Base-by-base conservation (phyloP, 2,329 filamentous ascomycete genomes). In the Phaeoacremonium minimum region DNA sequence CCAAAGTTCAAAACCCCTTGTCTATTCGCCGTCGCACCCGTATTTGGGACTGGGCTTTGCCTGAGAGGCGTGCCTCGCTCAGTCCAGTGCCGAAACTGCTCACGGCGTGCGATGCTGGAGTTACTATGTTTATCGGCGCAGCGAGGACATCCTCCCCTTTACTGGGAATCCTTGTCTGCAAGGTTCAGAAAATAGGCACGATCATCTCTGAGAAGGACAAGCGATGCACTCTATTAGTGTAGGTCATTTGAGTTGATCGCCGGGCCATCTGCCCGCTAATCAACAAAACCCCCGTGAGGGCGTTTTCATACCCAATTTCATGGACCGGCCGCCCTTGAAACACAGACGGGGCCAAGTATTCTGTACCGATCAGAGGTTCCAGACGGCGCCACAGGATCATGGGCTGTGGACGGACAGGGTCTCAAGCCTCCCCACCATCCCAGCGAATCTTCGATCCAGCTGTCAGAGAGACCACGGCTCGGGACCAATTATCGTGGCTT, bases 361-460 rank as follows among this genome's bases (percentile, higher is more conserved):
- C 37, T 31, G 18, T 28, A 18, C 14, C n/a, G n/a, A 18, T 26
- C 14, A 22, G 16, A 26, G n/a, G 22, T 26, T 26, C 22, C 22
- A 9, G 22, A 9, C 22, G 9, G 22, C 22, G 22, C 22, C n/a
- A 9, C 22, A 9, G n/a, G 9, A n/a, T n/a, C 22, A 9, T n/a
- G 9, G n/a, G 22, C 22, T 9, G n/a, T 26, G 22, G 9, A 26
- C 9, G 22, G 22, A 26, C 22, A 26, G 22, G 9, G 9, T n/a
- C 9, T 26, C 35, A 19, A 26, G 19, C 15, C 18, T 15, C 31
- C 12, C 17, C 28, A 30, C 18, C 30, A 28, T 22, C 28, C 30
- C 22, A 38, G 22, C 17, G 14, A 46, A 44, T 41, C 40, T 43
- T 40, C 46, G 46, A 49, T 47, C 44, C 44, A 44, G 37, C 41